Base-by-base conservation (phyloP, 1,284 basidiomycete genomes). In the Cryptococcus sp. region DNA sequence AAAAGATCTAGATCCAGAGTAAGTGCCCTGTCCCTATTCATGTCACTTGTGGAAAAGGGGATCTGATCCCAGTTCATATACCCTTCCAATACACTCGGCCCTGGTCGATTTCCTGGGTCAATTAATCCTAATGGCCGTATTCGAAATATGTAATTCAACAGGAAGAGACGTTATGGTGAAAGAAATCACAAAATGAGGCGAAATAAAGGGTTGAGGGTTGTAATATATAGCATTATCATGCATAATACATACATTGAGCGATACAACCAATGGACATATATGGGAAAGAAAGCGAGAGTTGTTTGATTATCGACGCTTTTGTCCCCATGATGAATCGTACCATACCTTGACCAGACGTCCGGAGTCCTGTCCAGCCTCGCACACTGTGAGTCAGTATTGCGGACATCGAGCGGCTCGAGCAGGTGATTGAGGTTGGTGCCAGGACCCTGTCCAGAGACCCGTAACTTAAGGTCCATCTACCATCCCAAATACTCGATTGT, bases 41-140 rank as follows among this genome's bases (percentile, higher is more conserved):
- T 9, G 18, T 23, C 41, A 14, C 23, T 2, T 1, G 31, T 19
- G 14, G 25, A 18, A n/a, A n/a, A n/a, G n/a, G n/a, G n/a, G n/a
- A n/a, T n/a, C n/a, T n/a, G n/a, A n/a, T n/a, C 13, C 2, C 52
- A 69, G 74, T 72, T 87, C 88, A 74, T 96, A 97, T 72, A 91
- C 91, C 2, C 77, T 98, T 18, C 94, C 94, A 2, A 83, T 94
- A 36, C 89, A 96, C 59, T 91, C 88, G 1, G 87, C 91, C 0
- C 70, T 91, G 34, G 85, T 97, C 75, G 94, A 98, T 71, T 83
- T 97, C 45, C 74, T 90, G n/a, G 91, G 91, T 7, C 92, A 97
- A 72, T 72, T 87, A 9, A 75, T 96, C 18, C 82, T 98, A 23
- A 72, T 76, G 56, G 45, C 72, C 37, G 74, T 76, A n/a, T 81